Evolutionary conservation across 31 red algal species (phyloP), one percentile per base, ranked within the genome.

Genomic region (Asparagopsis taxiformis): DNA sequence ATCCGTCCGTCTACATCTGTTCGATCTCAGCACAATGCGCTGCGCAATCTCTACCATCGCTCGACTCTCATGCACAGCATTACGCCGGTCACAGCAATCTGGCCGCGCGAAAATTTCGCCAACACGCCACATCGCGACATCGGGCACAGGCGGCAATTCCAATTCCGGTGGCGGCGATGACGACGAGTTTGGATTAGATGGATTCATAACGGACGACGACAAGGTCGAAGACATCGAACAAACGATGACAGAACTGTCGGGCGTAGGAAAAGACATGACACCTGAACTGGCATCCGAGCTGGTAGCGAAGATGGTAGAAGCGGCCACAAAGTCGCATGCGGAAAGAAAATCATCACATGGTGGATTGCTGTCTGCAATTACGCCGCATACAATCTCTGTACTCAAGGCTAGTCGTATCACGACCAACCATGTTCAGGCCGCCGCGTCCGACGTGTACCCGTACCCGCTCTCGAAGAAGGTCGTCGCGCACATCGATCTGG

Each of bases 391-490:
- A 3, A 51, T 82, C 16, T 56, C 41, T 19, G 77, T 82, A 26
- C 52, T 82, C 9, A 64, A 60, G 15, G 77, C 77, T 0, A 50
- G 52, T 17, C 63, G 77, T 2, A 61, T 82, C 2, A 24, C 50
- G 17, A 82, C 65, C 15, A 79, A 79, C 41, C 21, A 15, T 26
- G 61, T 79, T 3, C 39, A 79, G 5, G 59, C 61, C 2, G 16
- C 74, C 3, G 4, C 10, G 9, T 79, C 74, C 6, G 48, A 65
- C 20, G 3, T 37, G 50, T 19, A 35, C 10, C 44, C 34, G 43
- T 41, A 51, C 25, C 74, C 83, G 1, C 62, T 88, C 39, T 53
- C 64, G 44, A 88, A 78, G 44, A 72, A 74, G 38, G 83, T 88
- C 0, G 64, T 51, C 30, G 73, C 65, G 16, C 37, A 71, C 29